Evolutionary conservation across 2,329 filamentous ascomycete species (phyloP), one percentile per base, ranked within the genome.

Genomic region (Penicillium sp.): DNA sequence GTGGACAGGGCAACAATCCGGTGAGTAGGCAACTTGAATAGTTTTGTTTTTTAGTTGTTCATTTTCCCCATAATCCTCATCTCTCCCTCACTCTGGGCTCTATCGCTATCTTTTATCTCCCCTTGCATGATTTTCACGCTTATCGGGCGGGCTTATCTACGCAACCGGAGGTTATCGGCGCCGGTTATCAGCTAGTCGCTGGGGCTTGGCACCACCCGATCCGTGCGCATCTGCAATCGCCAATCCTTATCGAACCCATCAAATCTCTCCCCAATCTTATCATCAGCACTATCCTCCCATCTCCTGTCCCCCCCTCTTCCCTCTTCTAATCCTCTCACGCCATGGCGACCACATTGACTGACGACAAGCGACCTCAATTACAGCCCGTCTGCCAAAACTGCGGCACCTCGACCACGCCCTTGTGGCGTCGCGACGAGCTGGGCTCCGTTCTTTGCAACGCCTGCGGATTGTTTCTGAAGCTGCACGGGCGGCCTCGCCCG

Each of bases 301-400:
- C 68, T 69, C 68, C 64, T 65, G 65, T 64, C 61, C 65, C 65
- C 65, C 65, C 62, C 64, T 69, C 67, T 64, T 53, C 64, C 44
- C 61, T 69, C 56, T 53, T 65, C 55, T 62, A 62, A 57, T 65
- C 65, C 59, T 59, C 57, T 60, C 42, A 40, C 60, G 74, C 59
- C 44, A 82, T 82, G 80, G 79, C 80, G 66, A 79, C 79, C 47
- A 78, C 78, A 54, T 74, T 80, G 70, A 73, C 82, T 84, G 78
- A 84, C 74, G 78, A 79, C 62, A 79, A 78, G 70, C 75, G 85
- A 69, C 79, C 87, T 79, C 84, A 87, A 82, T 85, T 88, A 82
- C 90, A 98, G 93, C 93, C 94, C 67, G 91, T 93, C 69, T 99
- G 95, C 80, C 92, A 96, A 78, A 99, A 99, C 79, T 99, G 95